Evolutionary conservation across 2,329 filamentous ascomycete genomes (phyloP), one percentile per base, ranked within the genome.

Genomic region (Beauveria bassiana): DNA sequence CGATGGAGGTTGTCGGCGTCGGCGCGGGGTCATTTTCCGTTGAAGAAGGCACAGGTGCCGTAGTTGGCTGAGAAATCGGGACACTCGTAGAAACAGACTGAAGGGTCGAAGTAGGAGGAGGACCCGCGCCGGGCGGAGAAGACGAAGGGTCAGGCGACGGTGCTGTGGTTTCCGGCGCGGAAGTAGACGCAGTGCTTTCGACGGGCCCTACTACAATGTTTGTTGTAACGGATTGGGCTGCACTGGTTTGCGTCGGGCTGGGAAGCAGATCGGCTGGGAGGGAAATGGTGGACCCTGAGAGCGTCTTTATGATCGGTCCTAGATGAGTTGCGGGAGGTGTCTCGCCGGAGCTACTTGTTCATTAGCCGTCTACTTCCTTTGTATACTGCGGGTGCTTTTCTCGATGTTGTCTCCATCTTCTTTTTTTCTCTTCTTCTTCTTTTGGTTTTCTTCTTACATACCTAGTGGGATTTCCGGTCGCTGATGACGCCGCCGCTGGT

Each of bases 301-400:
- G 6, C 3, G 45, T 47, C 45, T 22, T 26, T 38, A 38, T 12
- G 34, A 38, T 38, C 34, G 34, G 34, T 38, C 34, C 34, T 38
- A 38, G 34, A 68, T 61, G 6, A 10, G 51, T 46, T 1, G 45
- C 42, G 18, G 68, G 63, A 53, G 50, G 14, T 40, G 28, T 40
- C 18, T 31, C 28, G 22, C 8, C 26, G 34, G 38, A 28, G 65
- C 66, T 40, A 61, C 66, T 65, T 67, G 24, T 9, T 16, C 3
- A 38, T 50, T 16, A 14, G 46, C 46, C 22, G 22, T 26, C 24
- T 50, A 18, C 14, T n/a, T 50, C 2, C 1, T 31, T 14, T 3
- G 43, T 10, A 34, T 28, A 18, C 9, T 9, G 20, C 38, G 5
- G 46, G 34, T 38, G 20, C 26, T 31, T 31, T 7, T 9, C 9